Base-by-base conservation (phyloP, 495 filamentous ascomycete species). In the Tuber indicum region DNA sequence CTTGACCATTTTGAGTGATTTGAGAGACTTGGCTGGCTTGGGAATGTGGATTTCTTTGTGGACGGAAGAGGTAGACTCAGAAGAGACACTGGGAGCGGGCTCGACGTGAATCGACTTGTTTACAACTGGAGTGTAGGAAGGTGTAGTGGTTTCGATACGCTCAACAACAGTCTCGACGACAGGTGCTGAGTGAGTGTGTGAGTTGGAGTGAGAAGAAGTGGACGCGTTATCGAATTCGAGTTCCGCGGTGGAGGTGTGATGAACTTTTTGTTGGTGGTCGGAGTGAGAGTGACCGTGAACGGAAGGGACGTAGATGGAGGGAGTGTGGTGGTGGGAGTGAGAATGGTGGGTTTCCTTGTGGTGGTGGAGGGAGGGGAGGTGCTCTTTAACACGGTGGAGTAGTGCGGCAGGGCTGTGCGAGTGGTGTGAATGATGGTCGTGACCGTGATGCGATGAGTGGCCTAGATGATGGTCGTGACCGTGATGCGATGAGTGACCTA, bases 1-100 rank as follows among this genome's bases (percentile, higher is more conserved):
- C 70, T 82, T 84, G 74, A 81, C 84, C 80, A 84, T 85, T 79
- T 81, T 82, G 77, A 76, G 72, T 17, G 72, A 47, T 70, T 66
- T 66, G 26, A 32, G 26, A 66, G 58, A 66, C 12, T 19, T 66
- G 58, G 58, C 58, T 66, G 58, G 58, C 58, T 66, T 66, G 58
- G 58, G 58, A 6, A 66, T 66, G 26, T 66, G 58, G 26, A 66
- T 66, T 36, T 66, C 58, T 12, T 66, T 66, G 58, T 66, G 58
- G 26, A 84, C 81, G 41, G 73, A 71, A 23, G 74, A 45, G 17
- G 77, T 49, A n/a, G 44, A 70, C n/a, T 75, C 76, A 58, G 72
- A 72, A 69, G 74, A 72, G 52, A 36, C 9, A 19, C 49, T 74
- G 19, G 44, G 74, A 71, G 70, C 70, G 77, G n/a, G 47, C 73